Base-by-base conservation (phyloP, 352 stramenopile species). In the Phytophthora pinifolia region DNA sequence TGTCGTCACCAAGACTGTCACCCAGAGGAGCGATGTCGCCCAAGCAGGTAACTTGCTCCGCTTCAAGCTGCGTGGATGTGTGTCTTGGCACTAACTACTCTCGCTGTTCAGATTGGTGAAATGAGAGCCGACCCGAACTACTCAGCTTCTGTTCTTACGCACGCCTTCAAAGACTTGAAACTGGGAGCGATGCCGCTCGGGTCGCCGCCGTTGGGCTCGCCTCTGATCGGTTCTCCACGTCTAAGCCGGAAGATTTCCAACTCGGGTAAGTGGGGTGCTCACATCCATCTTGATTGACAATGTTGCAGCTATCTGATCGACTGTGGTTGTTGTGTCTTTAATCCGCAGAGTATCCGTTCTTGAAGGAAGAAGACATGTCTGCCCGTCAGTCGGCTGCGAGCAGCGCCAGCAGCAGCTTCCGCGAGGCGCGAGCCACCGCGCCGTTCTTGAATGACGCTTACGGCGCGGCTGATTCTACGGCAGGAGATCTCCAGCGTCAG, bases 161-260 rank as follows among this genome's bases (percentile, higher is more conserved):
- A 91, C 27, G 79, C 81, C 12, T 88, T 91, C 49, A 87, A 88
- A 46, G 79, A 69, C 1, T 50, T 88, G 37, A 66, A 62, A 15
- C 59, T 86, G 34, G 56, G 56, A 4, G 31, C 47, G 3, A 62
- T 65, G 36, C 52, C 61, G 14, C 51, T 67, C 7, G 67, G 66
- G 1, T 65, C 76, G 9, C 71, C 71, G 1, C 66, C 71, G 0
- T 36, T 72, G n/a, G 57, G 58, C 9, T 74, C 75, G 10, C 70
- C 76, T 31, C 48, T 71, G 2, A 69, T 71, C 2, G 65, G 67
- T 18, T 89, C 81, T 29, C 81, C 79, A 15, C 72, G 77, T 4
- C 69, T 90, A 55, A 78, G 76, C 22, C 66, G 76, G 6, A 84
- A 79, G 3, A 82, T 86, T 25, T 86, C 77, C 18, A 86, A 82